Evolutionary conservation across 768 basidiomycete species (phyloP).

Genomic region (Podaxis sp.): DNA sequence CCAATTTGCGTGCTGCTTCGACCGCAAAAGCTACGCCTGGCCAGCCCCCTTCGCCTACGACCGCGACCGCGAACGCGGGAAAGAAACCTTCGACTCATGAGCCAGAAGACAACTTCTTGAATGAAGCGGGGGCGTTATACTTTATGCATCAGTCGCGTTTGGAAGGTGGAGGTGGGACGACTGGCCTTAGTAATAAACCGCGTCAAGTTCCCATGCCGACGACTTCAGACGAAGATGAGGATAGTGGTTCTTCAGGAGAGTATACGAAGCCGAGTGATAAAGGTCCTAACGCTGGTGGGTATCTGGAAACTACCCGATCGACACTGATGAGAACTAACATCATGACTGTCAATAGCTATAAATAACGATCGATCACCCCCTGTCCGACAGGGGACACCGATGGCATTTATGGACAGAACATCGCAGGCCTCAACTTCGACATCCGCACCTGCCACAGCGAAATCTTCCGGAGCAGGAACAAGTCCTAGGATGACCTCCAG

Average conservation of each 20-base stretch:
- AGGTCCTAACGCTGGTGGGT: not conserved
- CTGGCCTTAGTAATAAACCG: not conserved
- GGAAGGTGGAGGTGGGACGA: slow-evolving; percentile 18
- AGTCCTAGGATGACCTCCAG: not conserved
- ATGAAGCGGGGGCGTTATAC: slow-evolving; percentile 62
- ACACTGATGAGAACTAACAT: not conserved
- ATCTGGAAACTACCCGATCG: not conserved
- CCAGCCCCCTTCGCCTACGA: not conserved
- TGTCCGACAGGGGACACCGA: slow-evolving; percentile 31
- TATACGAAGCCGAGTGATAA: not conserved
- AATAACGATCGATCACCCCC: slow-evolving; percentile 18
- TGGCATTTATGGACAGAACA: slow-evolving; percentile 30
- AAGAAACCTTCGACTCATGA: slow-evolving; percentile 17
- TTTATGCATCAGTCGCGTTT: slow-evolving; percentile 55
- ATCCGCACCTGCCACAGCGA: not conserved
- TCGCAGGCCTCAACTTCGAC: slow-evolving; percentile 14
- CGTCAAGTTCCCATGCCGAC: slow-evolving; percentile 10
- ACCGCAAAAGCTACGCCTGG: not conserved
- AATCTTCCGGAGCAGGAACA: not conserved
- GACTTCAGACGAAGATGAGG: slow-evolving; percentile 30
- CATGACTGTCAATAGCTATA: slow-evolving; percentile 2
- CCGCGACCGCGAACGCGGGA: not conserved
- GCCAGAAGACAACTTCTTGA: slow-evolving; percentile 30
- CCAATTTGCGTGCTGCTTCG: slow-evolving; percentile 11
- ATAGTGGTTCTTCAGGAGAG: not conserved